phyloP scores from a whole-genome alignment of 768 basidiomycete genomes.

The Trametes sanguinea region DNA sequence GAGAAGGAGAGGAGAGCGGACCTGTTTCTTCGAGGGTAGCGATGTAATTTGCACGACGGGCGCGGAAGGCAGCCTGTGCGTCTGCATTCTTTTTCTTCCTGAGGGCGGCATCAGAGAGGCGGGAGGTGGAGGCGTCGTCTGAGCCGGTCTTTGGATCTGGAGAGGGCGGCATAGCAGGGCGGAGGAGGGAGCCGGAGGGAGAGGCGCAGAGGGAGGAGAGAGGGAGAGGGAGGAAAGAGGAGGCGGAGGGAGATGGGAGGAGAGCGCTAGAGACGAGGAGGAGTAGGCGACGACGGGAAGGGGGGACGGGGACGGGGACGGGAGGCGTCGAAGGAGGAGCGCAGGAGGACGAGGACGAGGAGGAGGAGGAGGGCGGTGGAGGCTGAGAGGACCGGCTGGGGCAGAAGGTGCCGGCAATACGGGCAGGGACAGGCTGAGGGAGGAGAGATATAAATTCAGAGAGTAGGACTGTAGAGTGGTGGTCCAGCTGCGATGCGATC shows the following conservation, averaged over 20 bases:
- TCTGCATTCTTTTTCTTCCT: constrained; percentile 90
- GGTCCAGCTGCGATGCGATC: neutral
- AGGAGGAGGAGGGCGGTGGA: neutral
- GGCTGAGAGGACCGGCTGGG: neutral
- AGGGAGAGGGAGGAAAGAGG: constrained; percentile 10
- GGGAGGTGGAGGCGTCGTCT: constrained; percentile 41
- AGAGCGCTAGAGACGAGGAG: constrained; percentile 18
- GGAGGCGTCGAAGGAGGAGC: neutral
- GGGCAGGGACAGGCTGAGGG: neutral
- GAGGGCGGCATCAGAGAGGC: constrained; percentile 66
- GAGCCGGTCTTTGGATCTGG: constrained; percentile 40
- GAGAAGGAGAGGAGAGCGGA: constrained; percentile 27
- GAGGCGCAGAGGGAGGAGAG: constrained; percentile 25
- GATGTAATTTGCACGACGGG: constrained; percentile 82
- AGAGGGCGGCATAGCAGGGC: constrained; percentile 32
- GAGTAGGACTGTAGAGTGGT: neutral
- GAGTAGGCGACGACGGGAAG: neutral
- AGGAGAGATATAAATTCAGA: neutral
- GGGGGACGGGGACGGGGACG: too few species aligned
- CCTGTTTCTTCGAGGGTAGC: constrained; percentile 83
- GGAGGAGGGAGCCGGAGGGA: constrained; percentile 5
- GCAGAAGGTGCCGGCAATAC: neutral
- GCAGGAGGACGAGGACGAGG: neutral
- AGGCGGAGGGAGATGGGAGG: neutral
- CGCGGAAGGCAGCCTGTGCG: constrained; percentile 84